Base-by-base conservation (phyloP, 73 alveolate genomes). In the Uronychia binucleata region DNA sequence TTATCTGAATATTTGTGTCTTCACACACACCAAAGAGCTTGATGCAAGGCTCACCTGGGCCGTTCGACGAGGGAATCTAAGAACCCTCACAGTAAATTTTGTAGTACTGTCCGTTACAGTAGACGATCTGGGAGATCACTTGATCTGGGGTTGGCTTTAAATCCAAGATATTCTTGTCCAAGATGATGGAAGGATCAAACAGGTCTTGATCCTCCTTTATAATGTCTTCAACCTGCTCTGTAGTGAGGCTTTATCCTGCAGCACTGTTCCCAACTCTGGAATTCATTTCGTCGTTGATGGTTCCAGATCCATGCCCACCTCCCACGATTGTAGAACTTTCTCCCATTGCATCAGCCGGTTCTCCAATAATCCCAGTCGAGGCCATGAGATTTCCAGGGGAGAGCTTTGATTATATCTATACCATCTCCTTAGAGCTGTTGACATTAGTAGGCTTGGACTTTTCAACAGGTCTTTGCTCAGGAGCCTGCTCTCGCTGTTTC, bases 1-100 rank as follows among this genome's bases (percentile, higher is more conserved):
- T 67, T 26, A 67, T 28, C 26, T 67, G 14, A 13, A 67, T 67
- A 26, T 25, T 26, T 8, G 81, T 8, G 58, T 75, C 81, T 5
- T 75, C 81, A 30, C 81, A 75, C 28, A 26, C 28, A 28, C 57
- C 81, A 75, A 32, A 26, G 58, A 75, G 32, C 30, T 75, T 75
- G 8, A 75, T 26, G 28, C 57, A 28, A 75, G 81, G 81, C 32
- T 75, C 67, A 30, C 82, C 81, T 46, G 67, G 67, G 67, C n/a
- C 5, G 5, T 19, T 19, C 5, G 25, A 28, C 1, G 81, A 32
- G 1, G 35, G 81, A 32, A 75, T 32, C 58, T 28, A 5, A 26
- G 81, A 26, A 8, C 32, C 28, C 30, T 75, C 81, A 75, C 81
- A 75, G 27, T 26, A 75, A 5, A 75, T 32, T 27, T 28, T 28